Percentiles rank a stretch among this genome's conserved stretches.
Evolutionary conservation across 139 green algal species (phyloP).

Genomic region (Edaphochlamys debaryana): DNA sequence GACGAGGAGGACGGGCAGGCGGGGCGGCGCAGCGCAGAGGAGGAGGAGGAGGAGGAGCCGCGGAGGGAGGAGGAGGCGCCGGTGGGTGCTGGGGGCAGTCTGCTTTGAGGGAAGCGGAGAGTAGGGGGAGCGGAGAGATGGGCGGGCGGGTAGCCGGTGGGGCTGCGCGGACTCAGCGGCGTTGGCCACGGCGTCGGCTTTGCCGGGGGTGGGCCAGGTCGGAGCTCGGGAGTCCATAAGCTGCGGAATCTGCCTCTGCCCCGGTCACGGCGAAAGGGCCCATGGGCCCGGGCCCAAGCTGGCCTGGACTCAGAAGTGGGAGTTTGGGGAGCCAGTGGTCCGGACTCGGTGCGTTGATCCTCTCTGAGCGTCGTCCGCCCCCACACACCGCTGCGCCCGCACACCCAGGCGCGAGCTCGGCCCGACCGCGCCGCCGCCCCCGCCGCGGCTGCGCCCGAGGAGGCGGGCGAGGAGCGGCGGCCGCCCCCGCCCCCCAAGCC

Average conservation of each 20-base stretch:
- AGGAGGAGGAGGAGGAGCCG: conserved; percentile 1
- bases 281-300: no score
- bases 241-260: background rate
- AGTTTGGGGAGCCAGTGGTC: no score
- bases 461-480: conserved; percentile 3
- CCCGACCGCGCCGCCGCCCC: no score
- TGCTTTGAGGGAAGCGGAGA: background rate
- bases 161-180: background rate
- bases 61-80: background rate
- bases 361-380: no score
- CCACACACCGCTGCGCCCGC: no score
- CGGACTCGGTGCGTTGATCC: no score
- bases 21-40: background rate
- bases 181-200: background rate
- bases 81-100: no score
- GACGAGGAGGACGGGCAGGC: conserved; percentile 41
- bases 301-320: no score
- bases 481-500: background rate
- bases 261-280: no score
- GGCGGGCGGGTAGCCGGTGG: no score
- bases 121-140: no score
- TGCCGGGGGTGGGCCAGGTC: no score
- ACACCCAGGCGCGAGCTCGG: background rate
- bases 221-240: background rate
- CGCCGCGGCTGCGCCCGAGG: background rate